Percentiles rank a stretch among this genome's conserved stretches.
Evolutionary conservation across 2,329 filamentous ascomycete species (phyloP).

Genomic region (Hymenoscyphus scutula): DNA sequence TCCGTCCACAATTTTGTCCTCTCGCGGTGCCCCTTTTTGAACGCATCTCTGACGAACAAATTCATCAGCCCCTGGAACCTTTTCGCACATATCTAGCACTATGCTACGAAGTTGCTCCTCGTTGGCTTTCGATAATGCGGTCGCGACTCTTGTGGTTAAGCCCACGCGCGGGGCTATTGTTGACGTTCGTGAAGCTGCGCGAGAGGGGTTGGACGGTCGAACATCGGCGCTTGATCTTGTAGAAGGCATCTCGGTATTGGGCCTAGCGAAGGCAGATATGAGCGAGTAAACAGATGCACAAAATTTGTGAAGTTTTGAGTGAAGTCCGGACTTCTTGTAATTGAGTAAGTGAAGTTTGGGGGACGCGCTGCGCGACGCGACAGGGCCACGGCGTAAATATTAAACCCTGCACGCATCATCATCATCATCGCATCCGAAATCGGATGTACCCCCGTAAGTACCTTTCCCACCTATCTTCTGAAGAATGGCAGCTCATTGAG

Average conservation of each 20-base stretch:
- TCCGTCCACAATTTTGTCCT: neutral
- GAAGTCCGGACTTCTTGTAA: neutral
- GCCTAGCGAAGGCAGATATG: neutral
- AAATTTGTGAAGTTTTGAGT: neutral
- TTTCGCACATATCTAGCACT: neutral
- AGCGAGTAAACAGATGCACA: neutral
- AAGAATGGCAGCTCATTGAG: too few species aligned
- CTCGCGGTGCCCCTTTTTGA: neutral
- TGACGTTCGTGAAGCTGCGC: neutral
- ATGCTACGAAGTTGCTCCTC: neutral
- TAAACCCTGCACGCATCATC: neutral
- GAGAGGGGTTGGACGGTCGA: neutral
- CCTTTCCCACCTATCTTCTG: too few species aligned
- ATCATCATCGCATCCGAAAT: neutral
- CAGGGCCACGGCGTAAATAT: neutral
- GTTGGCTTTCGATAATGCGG: neutral
- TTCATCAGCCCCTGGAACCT: neutral
- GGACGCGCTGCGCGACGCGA: neutral
- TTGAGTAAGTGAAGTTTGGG: neutral
- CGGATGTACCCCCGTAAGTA: neutral
- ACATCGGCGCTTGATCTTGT: neutral
- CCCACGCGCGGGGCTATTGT: neutral
- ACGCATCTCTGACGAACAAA: slow-evolving; percentile 1
- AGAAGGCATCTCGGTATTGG: neutral
- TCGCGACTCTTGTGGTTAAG: slow-evolving; percentile 1